Conservation (phyloP, 345 rosid genomes). For the Jatropha curcas region DNA sequence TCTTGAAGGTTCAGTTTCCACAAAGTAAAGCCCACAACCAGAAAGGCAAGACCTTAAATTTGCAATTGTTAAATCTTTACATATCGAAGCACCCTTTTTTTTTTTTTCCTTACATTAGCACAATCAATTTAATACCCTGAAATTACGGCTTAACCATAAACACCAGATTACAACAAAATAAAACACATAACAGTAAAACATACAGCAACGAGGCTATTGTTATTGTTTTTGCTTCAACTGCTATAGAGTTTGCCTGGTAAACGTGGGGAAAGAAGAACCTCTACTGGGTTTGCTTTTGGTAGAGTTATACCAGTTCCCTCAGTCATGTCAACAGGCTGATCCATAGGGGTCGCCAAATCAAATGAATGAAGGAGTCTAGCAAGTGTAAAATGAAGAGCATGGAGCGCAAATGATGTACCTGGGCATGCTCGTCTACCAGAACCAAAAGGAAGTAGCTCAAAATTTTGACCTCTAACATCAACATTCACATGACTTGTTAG, state of each 20-base stretch:
- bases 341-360: not conserved
- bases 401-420: slow-evolving; percentile 12
- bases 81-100: too few species aligned
- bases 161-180: too few species aligned
- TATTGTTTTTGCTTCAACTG: not conserved
- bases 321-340: slow-evolving; percentile 15
- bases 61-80: too few species aligned
- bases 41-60: too few species aligned
- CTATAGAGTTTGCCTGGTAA: slow-evolving; percentile 7
- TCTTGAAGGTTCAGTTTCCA: too few species aligned
- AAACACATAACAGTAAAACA: too few species aligned
- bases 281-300: slow-evolving; percentile 21
- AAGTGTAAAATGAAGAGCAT: slow-evolving; percentile 13
- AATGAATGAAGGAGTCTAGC: slow-evolving; percentile 14
- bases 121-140: too few species aligned
- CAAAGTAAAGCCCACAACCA: too few species aligned
- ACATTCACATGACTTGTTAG: slow-evolving; percentile 19
- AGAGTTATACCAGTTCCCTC: slow-evolving; percentile 3
- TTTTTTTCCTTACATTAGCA: too few species aligned
- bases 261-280: slow-evolving; percentile 21
- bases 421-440: slow-evolving; percentile 21
- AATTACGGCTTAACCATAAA: too few species aligned
- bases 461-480: slow-evolving; percentile 22
- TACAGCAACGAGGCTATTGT: too few species aligned
- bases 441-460: slow-evolving; percentile 27